Conservation (phyloP, 148 eudicot species). For the Silene latifolia region DNA sequence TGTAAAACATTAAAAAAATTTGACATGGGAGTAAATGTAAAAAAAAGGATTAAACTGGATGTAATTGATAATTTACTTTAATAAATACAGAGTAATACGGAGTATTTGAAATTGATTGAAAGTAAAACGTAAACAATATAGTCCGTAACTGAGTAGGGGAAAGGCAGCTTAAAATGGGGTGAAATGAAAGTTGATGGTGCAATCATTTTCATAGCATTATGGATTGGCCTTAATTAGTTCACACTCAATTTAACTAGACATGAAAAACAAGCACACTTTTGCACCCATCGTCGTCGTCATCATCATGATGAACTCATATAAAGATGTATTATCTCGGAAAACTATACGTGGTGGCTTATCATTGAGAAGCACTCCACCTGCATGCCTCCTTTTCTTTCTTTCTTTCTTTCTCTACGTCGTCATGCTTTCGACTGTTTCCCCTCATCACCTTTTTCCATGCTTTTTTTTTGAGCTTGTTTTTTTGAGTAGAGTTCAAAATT, state of each 20-base stretch:
- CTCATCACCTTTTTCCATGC: constrained; percentile 18
- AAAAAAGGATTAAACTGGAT: too few species aligned
- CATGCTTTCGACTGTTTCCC: constrained; percentile 58
- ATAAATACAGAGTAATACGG: too few species aligned
- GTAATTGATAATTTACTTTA: too few species aligned
- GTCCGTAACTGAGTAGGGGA: neutral
- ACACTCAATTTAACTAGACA: constrained; percentile 28
- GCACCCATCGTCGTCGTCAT: neutral
- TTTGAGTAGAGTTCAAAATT: too few species aligned
- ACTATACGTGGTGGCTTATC: constrained; percentile 30
- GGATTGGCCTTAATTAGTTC: constrained; percentile 27
- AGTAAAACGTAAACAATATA: too few species aligned
- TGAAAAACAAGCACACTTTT: constrained; percentile 8
- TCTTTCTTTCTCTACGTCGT: constrained; percentile 26
- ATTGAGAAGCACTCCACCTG: constrained; percentile 21
- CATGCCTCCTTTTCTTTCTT: constrained; percentile 20
- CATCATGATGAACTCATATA: neutral
- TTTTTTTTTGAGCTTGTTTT: neutral
- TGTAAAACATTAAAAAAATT: too few species aligned
- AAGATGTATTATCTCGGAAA: neutral
- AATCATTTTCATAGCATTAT: constrained; percentile 33
- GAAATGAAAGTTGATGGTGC: constrained; percentile 20
- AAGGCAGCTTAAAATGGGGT: neutral
- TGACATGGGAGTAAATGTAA: too few species aligned
- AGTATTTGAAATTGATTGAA: too few species aligned